phyloP scores from a whole-genome alignment of 2,329 filamentous ascomycete species.

The Beauveria varroae region DNA sequence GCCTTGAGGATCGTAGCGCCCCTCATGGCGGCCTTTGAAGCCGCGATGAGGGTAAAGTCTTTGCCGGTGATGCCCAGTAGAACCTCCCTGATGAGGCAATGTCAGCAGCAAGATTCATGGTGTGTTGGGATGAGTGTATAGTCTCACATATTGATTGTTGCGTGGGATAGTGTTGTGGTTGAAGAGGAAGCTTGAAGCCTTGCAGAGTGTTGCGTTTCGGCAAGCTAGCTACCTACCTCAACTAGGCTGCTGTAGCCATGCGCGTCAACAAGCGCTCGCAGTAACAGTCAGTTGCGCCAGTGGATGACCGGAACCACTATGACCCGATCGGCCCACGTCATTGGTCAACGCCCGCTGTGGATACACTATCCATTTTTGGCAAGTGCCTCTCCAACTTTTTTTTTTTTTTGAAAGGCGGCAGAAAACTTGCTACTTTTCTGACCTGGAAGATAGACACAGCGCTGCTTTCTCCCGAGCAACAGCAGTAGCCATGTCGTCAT shows the following conservation, averaged over 20 bases:
- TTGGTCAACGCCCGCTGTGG: conserved; percentile 17
- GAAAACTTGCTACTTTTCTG: conserved; percentile 21
- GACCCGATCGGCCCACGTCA: conserved; percentile 17
- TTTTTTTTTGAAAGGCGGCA: conserved; percentile 22
- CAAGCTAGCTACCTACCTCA: conserved; percentile 8
- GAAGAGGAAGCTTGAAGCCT: conserved; percentile 13
- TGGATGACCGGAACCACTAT: conserved; percentile 23
- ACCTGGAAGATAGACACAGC: conserved; percentile 19
- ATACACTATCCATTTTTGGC: conserved; percentile 15
- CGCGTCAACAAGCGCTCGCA: conserved; percentile 13
- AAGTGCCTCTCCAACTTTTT: conserved; percentile 29
- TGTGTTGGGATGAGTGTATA: neutral
- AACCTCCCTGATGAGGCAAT: conserved; percentile 65
- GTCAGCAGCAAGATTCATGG: neutral
- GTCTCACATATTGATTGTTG: conserved; percentile 11
- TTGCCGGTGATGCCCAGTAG: conserved; percentile 97
- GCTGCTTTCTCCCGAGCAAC: conserved; percentile 1
- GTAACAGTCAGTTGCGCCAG: neutral
- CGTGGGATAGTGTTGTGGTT: neutral
- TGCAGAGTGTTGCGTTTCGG: conserved; percentile 9
- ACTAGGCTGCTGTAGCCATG: conserved; percentile 16
- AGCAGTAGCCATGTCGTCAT: conserved; percentile 69
- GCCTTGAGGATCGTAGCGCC: conserved; percentile 94
- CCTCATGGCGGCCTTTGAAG: conserved; percentile 97
- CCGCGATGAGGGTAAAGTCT: conserved; percentile 96